Evolutionary conservation across 768 basidiomycete genomes (phyloP).

Genomic region (Termitomyces sp.): DNA sequence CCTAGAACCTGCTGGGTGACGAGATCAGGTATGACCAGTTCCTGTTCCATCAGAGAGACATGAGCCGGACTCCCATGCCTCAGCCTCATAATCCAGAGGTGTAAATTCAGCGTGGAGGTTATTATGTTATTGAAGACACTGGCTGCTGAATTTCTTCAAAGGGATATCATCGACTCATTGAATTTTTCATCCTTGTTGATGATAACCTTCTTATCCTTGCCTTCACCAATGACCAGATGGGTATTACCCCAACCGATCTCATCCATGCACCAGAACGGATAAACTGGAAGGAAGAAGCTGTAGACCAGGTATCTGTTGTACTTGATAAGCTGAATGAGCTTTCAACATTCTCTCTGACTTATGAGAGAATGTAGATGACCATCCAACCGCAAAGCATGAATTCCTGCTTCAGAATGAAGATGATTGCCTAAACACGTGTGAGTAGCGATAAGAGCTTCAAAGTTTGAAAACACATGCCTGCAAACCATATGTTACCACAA

Average conservation of each 20-base stretch:
- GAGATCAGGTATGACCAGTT: constrained; percentile 63
- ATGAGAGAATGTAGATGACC: constrained; percentile 93
- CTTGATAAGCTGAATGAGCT: not conserved
- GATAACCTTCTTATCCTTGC: constrained; percentile 90
- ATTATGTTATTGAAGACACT: constrained; percentile 25
- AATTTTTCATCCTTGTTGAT: constrained; percentile 96
- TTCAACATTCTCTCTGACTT: constrained; percentile 28
- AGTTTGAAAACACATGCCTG: constrained; percentile 51
- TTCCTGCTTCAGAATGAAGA: constrained; percentile 95
- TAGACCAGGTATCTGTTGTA: constrained; percentile 79
- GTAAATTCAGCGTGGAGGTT: constrained; percentile 8
- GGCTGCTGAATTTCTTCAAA: constrained; percentile 95
- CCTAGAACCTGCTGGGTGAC: constrained; percentile 52
- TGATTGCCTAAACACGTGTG: constrained; percentile 56
- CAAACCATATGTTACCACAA: constrained; percentile 88
- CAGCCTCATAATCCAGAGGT: constrained; percentile 82
- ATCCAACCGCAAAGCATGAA: constrained; percentile 99
- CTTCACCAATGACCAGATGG: constrained; percentile 91
- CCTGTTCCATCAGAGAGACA: constrained; percentile 76
- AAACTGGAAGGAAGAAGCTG: constrained; percentile 91
- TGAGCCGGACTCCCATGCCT: constrained; percentile 84
- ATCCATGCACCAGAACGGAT: constrained; percentile 99
- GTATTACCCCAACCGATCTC: constrained; percentile 97
- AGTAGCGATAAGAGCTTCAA: constrained; percentile 6
- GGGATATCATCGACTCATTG: constrained; percentile 98